A percentile compares a stretch with the other conserved stretches of the same genome.
phyloP scores from a whole-genome alignment of 2,329 filamentous ascomycete genomes.

The Zelopaecilomyces penicillatus region DNA sequence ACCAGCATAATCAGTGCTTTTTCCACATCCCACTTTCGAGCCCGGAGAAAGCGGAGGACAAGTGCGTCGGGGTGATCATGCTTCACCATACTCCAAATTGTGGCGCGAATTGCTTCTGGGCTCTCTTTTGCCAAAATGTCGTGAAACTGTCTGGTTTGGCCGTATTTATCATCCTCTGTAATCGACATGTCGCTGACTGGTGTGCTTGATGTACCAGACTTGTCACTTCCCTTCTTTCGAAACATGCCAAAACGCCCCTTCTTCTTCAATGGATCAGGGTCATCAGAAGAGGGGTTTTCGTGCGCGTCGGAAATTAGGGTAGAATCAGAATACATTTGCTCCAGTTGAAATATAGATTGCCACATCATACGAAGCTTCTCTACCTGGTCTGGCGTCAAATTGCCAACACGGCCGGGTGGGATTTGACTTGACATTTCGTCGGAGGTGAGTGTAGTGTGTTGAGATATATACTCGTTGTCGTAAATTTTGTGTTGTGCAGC shows the following conservation, averaged over 20 bases:
- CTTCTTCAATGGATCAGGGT: slow-evolving; percentile 52
- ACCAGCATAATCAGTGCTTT: slow-evolving; percentile 91
- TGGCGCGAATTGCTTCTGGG: slow-evolving; percentile 68
- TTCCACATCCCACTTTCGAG: slow-evolving; percentile 93
- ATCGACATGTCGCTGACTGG: slow-evolving; percentile 21
- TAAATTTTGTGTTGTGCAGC: no score
- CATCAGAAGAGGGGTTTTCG: slow-evolving; percentile 2
- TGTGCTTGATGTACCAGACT: slow-evolving; percentile 9
- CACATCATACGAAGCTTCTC: slow-evolving; percentile 83
- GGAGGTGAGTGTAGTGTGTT: neutral
- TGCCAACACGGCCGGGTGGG: slow-evolving; percentile 69
- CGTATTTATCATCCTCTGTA: slow-evolving; percentile 76
- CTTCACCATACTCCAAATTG: slow-evolving; percentile 93
- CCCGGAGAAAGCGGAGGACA: slow-evolving; percentile 72
- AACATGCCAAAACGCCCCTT: slow-evolving; percentile 69
- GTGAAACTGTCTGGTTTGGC: slow-evolving; percentile 77
- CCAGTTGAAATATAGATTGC: slow-evolving; percentile 62
- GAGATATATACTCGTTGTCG: no score
- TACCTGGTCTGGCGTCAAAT: slow-evolving; percentile 82
- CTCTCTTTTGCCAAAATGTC: slow-evolving; percentile 68
- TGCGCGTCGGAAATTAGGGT: slow-evolving; percentile 11
- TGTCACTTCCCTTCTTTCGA: slow-evolving; percentile 49
- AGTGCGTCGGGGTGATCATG: slow-evolving; percentile 87
- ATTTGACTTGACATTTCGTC: slow-evolving; percentile 16
- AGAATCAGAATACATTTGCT: slow-evolving; percentile 14